Evolutionary conservation across 768 basidiomycete genomes (phyloP).

Genomic region (Clavulina sp.): DNA sequence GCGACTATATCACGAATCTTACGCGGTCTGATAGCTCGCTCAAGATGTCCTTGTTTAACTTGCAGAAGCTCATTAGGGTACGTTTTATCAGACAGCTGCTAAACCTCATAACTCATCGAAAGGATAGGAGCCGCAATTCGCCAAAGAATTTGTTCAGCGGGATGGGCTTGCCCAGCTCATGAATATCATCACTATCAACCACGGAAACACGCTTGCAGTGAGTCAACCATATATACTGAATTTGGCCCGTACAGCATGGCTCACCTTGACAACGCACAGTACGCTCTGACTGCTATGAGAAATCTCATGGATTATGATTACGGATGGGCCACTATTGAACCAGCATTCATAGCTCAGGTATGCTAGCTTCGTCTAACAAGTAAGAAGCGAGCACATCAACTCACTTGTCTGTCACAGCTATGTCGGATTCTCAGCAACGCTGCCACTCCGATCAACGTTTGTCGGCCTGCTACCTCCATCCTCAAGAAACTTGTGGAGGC

Average conservation of each 20-base stretch:
- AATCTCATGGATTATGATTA: conserved; percentile 75
- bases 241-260: background rate
- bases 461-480: conserved; percentile 79
- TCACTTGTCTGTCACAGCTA: too few relatives aligned
- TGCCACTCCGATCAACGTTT: conserved; percentile 69
- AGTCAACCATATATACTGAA: conserved; percentile 13
- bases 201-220: conserved; percentile 78
- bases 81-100: conserved; percentile 12
- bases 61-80: conserved; percentile 68
- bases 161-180: conserved; percentile 58
- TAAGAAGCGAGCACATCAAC: too few relatives aligned
- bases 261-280: too few relatives aligned
- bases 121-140: conserved; percentile 64
- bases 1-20: conserved; percentile 58
- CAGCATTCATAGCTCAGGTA: conserved; percentile 43
- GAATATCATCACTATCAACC: conserved; percentile 41
- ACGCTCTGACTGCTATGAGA: conserved; percentile 71
- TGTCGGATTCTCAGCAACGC: conserved; percentile 59
- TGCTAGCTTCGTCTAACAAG: too few relatives aligned
- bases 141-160: conserved; percentile 54
- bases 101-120: conserved; percentile 5
- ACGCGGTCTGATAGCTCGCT: conserved; percentile 40
- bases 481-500: conserved; percentile 81
- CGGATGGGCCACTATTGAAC: conserved; percentile 61
- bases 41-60: conserved; percentile 51